Base-by-base conservation (phyloP, 352 stramenopile genomes). In the Elongisporangium senticosum region DNA sequence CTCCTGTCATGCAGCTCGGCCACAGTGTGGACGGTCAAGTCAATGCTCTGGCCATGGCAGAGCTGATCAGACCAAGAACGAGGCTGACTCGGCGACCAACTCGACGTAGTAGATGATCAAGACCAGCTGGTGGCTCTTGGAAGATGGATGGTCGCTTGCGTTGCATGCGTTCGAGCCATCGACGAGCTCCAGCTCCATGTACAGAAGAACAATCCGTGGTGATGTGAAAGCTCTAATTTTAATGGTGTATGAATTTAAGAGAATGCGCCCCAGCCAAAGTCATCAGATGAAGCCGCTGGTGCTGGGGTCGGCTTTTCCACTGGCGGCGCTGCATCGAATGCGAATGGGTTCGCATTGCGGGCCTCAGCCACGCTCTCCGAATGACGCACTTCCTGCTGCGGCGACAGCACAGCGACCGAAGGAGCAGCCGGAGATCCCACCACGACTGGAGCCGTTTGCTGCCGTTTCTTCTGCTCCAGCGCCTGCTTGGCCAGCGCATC, bases 181-280 rank as follows among this genome's bases (percentile, higher is more conserved):
- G n/a, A n/a, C n/a, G n/a, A n/a, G n/a, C n/a, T n/a, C n/a, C n/a
- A n/a, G n/a, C n/a, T n/a, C n/a, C n/a, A n/a, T n/a, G n/a, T n/a
- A n/a, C n/a, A n/a, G n/a, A n/a, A 28, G 24, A 28, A 28, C 3
- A 3, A 7, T 28, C 24, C 3, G 8, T 37, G 26, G 26, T 37
- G 23, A 26, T 5, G 23, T 26, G 26, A 37, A 37, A 37, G 26
- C 26, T 37, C 6, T 37, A 37, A 11, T 37, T 26, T 26, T 26
- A 26, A 26, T 26, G 23, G 23, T 37, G 26, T 37, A 37, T 24
- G 20, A 40, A 39, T 37, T 51, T 43, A 71, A 50, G 65, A 55
- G 55, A 72, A 72, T 17, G 59, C 56, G 4, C 65, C 58, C 65
- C 65, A 72, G 5, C 62, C 65, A 51, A 72, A 69, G 33, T 62